phyloP scores from a whole-genome alignment of 2,329 filamentous ascomycete species.

The Dactylellina parvicollis region DNA sequence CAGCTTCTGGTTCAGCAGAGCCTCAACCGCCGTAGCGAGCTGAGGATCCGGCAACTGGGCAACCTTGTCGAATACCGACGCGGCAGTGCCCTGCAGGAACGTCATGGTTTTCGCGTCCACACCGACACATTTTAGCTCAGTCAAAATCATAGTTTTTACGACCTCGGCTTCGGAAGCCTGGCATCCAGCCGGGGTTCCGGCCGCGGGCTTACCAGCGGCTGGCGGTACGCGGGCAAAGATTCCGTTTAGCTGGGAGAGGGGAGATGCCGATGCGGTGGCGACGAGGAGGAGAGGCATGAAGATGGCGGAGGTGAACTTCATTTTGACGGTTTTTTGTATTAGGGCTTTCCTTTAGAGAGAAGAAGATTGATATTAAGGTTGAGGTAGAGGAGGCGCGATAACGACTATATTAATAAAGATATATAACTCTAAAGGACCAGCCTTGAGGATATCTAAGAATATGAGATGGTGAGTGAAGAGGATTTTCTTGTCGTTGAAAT shows the following conservation, averaged over 20 bases:
- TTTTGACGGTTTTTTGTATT: not conserved
- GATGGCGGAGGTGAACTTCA: not conserved
- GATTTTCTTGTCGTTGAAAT: not conserved
- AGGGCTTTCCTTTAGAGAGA: not conserved
- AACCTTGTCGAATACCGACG: not conserved
- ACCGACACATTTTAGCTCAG: not conserved
- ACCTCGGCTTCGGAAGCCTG: not conserved
- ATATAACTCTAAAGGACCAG: not conserved
- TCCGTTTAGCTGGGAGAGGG: not conserved
- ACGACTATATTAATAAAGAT: not conserved
- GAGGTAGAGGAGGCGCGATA: not conserved
- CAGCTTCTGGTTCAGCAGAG: not conserved
- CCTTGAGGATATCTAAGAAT: not conserved
- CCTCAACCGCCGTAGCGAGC: constrained; percentile 1
- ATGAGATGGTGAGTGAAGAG: not conserved
- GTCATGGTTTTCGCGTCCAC: not conserved
- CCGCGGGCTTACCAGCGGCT: not conserved
- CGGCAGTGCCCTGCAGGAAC: not conserved
- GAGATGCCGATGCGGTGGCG: not conserved
- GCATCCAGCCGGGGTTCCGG: not conserved
- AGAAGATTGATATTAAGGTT: not conserved
- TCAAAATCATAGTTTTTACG: not conserved
- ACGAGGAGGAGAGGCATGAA: not conserved
- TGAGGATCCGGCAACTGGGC: not conserved
- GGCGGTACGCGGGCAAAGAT: no score